Percentiles rank a stretch among this genome's conserved stretches.
These are phyloP conservation scores for Hemileccinum impolitum DNA, from an alignment of 768 basidiomycete genomes.

Conservation along the genomic window DNA sequence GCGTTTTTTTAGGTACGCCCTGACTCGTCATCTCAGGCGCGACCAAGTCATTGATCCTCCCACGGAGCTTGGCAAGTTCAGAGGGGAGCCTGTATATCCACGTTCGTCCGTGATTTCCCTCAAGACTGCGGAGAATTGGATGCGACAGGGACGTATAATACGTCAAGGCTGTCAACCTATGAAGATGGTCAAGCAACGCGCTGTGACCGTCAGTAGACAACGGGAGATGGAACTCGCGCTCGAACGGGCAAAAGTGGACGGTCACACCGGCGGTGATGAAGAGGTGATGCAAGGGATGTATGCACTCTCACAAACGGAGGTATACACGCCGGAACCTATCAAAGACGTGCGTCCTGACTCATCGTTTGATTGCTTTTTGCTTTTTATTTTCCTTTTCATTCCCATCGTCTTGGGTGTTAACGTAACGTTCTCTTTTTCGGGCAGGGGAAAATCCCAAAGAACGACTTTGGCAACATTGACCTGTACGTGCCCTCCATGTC, in stretches of 20 bases:
- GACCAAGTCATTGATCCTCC: conserved; percentile 82
- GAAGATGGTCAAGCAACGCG: conserved; percentile 85
- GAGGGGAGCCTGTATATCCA: conserved; percentile 89
- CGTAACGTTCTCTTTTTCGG: conserved; percentile 9
- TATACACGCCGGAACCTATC: conserved; percentile 76
- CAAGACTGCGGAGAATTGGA: conserved; percentile 93
- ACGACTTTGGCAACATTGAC: conserved; percentile 96
- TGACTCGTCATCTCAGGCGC: conserved; percentile 82
- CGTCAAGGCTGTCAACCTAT: conserved; percentile 76
- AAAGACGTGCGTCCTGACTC: conserved; percentile 76
- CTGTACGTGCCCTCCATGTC: conserved; percentile 95
- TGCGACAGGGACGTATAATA: conserved; percentile 78
- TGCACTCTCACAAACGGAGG: conserved; percentile 77
- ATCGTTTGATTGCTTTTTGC: conserved; percentile 2
- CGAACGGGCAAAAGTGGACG: conserved; percentile 36
- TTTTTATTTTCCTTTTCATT: not conserved
- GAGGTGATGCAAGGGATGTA: conserved; percentile 87
- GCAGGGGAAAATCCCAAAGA: conserved; percentile 91
- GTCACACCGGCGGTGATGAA: conserved; percentile 39
- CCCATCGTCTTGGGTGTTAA: not conserved
- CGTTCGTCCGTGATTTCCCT: conserved; percentile 80
- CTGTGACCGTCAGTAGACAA: conserved; percentile 73
- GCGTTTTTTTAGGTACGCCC: conserved; percentile 58
- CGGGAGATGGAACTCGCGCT: conserved; percentile 66
- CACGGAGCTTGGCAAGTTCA: conserved; percentile 85